Evolutionary conservation across 768 basidiomycete genomes (phyloP).

Genomic region (Suillus hirtellus): DNA sequence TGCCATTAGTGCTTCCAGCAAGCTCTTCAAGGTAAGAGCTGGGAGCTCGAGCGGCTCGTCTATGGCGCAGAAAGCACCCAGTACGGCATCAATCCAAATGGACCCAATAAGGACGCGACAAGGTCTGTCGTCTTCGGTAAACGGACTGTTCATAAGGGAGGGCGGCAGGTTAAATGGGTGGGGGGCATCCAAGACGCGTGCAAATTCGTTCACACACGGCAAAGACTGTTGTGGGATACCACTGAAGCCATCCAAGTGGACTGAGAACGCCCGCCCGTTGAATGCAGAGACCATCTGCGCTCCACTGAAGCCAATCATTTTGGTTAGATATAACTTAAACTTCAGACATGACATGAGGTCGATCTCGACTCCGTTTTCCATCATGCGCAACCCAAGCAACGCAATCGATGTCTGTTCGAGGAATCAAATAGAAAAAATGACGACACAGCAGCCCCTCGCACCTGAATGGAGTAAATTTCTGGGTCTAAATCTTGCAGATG

Average conservation of each 20-base stretch:
- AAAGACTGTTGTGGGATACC: constrained; percentile 44
- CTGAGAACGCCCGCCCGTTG: constrained; percentile 50
- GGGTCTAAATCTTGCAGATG: constrained; percentile 36
- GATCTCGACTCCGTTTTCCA: constrained; percentile 60
- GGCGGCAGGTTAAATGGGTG: constrained; percentile 48
- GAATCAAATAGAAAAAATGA: not conserved
- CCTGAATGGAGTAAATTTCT: constrained; percentile 49
- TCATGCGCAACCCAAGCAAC: constrained; percentile 62
- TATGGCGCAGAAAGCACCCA: constrained; percentile 51
- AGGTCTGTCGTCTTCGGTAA: constrained; percentile 42
- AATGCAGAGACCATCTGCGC: constrained; percentile 46
- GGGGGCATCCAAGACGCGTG: constrained; percentile 60
- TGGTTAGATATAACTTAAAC: constrained; percentile 52
- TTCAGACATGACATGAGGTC: constrained; percentile 55
- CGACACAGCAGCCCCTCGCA: constrained; percentile 23
- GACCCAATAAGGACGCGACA: constrained; percentile 57
- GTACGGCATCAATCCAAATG: constrained; percentile 59
- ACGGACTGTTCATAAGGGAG: constrained; percentile 43
- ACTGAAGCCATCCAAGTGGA: constrained; percentile 52
- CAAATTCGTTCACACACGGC: constrained; percentile 60
- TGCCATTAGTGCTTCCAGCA: constrained; percentile 65
- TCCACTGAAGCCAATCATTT: constrained; percentile 57
- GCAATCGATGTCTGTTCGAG: constrained; percentile 51
- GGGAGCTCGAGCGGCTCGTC: constrained; percentile 50
- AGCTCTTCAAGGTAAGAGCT: constrained; percentile 53